These are phyloP conservation scores for Aspergillus pseudoglaucus DNA, from an alignment of 2,329 filamentous ascomycete genomes.

Conservation along the genomic window DNA sequence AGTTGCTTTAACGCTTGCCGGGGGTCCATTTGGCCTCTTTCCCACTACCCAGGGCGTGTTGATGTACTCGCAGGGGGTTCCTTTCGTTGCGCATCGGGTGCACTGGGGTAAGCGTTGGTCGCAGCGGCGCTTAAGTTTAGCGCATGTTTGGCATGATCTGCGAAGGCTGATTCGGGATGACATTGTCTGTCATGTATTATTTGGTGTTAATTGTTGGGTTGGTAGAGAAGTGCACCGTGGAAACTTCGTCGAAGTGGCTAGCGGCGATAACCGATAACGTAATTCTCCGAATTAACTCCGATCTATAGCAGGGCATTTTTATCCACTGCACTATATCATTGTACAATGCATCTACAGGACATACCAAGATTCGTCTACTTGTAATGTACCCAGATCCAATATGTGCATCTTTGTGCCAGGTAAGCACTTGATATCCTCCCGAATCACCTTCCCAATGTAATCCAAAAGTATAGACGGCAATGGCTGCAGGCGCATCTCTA, in stretches of 20 bases:
- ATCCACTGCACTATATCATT: too few species aligned
- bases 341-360: too few species aligned
- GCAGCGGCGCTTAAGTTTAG: conserved; percentile 22
- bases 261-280: too few species aligned
- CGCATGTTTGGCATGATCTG: conserved; percentile 23
- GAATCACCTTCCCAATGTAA: too few species aligned
- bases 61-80: conserved; percentile 18
- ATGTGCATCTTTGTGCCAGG: too few species aligned
- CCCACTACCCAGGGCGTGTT: conserved; percentile 15
- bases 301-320: too few species aligned
- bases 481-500: background rate
- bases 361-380: too few species aligned
- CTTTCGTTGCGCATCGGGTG: conserved; percentile 16
- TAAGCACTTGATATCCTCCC: too few species aligned
- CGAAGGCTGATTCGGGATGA: conserved; percentile 8
- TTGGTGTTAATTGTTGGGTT: background rate
- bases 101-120: conserved; percentile 20
- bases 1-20: background rate
- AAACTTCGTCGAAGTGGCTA: too few species aligned
- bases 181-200: background rate
- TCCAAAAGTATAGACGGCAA: background rate
- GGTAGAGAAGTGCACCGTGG: too few species aligned
- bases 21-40: background rate
- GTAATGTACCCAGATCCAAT: too few species aligned
- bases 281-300: too few species aligned